Conservation (phyloP, 306 rosid species). For the Vigna hirtella region DNA sequence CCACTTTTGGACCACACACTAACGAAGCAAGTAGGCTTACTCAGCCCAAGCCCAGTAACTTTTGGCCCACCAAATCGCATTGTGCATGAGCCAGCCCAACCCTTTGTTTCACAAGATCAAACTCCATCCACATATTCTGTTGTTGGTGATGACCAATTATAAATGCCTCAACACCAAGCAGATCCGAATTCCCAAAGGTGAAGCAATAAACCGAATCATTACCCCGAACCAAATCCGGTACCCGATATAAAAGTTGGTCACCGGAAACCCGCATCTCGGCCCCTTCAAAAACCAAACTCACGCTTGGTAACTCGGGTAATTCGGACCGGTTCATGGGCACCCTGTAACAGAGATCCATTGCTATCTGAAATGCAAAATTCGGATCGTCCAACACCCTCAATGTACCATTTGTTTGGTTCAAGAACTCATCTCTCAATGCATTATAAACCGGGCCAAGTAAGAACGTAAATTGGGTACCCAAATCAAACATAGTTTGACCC, state of each 20-base stretch:
- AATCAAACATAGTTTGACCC: conserved; percentile 90
- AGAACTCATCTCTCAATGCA: conserved; percentile 57
- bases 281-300: conserved; percentile 71
- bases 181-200: conserved; percentile 87
- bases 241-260: conserved; percentile 59
- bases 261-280: conserved; percentile 70
- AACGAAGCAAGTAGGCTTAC: conserved; percentile 18
- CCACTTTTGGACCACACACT: neutral
- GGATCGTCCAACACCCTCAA: conserved; percentile 62
- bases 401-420: conserved; percentile 52
- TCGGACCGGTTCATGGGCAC: conserved; percentile 48
- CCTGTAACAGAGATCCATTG: conserved; percentile 77
- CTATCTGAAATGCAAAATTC: conserved; percentile 72
- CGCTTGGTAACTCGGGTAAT: conserved; percentile 59
- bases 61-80: conserved; percentile 69
- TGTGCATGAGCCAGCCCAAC: conserved; percentile 68
- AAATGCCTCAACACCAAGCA: conserved; percentile 76
- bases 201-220: conserved; percentile 73
- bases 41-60: conserved; percentile 45
- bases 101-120: conserved; percentile 67
- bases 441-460: conserved; percentile 76
- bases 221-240: conserved; percentile 55
- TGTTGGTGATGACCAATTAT: conserved; percentile 90
- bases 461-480: conserved; percentile 88
- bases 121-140: conserved; percentile 87